These are phyloP conservation scores for Ensete ventricosum DNA, from an alignment of 176 grass and related monocot species.

Conservation along the genomic window DNA sequence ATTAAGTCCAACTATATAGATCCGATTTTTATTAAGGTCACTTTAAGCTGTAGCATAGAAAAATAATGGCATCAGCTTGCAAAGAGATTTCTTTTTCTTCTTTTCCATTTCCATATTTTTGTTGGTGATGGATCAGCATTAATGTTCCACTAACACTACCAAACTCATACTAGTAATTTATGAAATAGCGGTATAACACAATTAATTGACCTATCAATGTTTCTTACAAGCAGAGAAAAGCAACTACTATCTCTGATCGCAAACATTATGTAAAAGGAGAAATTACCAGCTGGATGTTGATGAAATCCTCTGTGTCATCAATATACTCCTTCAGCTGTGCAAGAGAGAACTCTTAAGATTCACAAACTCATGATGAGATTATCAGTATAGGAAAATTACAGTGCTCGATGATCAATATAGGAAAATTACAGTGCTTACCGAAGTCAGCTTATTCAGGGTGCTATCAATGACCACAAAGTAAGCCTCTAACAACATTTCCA, in stretches of 20 bases:
- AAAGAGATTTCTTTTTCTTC: not conserved
- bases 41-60: not conserved
- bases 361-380: not conserved
- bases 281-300: conserved; percentile 94
- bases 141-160: too few species aligned
- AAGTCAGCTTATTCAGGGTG: conserved; percentile 87
- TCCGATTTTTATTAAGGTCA: not conserved
- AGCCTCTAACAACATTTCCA: conserved; percentile 97
- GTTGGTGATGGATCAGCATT: too few species aligned
- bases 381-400: not conserved
- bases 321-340: conserved; percentile 89
- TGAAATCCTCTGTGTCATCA: conserved; percentile 98
- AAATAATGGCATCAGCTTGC: not conserved
- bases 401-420: not conserved
- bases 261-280: conserved; percentile 6
- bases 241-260: conserved; percentile 1
- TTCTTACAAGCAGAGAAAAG: not conserved
- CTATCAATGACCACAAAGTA: conserved; percentile 98
- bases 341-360: not conserved
- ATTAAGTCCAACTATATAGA: not conserved
- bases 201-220: too few species aligned
- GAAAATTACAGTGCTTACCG: conserved; percentile 36
- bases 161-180: too few species aligned
- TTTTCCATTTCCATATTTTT: not conserved
- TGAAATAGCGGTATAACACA: too few species aligned